Conservation (phyloP, 1,139 yeast species). For the Saccharomyces hybrid region DNA sequence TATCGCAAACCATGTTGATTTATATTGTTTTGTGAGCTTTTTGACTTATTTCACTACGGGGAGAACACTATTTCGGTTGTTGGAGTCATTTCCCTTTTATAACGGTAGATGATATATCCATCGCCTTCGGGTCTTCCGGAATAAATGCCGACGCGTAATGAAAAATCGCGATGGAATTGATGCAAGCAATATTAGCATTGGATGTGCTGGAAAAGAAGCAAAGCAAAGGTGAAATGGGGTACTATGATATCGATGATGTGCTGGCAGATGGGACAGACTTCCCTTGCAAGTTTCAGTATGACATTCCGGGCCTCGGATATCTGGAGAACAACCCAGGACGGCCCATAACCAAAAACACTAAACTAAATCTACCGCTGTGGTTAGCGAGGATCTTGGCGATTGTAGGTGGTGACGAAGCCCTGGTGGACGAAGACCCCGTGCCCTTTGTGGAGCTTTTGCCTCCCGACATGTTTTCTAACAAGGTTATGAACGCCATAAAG, state of each 20-base stretch:
- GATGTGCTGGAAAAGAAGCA: too few species aligned
- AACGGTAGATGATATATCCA: background rate
- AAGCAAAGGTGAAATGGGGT: slow-evolving; percentile 33
- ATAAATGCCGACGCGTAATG: slow-evolving; percentile 1
- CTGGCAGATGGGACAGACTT: slow-evolving; percentile 66
- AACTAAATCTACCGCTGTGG: slow-evolving; percentile 84
- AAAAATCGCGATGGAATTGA: background rate
- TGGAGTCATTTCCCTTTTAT: slow-evolving; percentile 1
- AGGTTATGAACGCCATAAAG: slow-evolving; percentile 74
- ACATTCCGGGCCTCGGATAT: slow-evolving; percentile 81
- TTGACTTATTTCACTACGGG: background rate
- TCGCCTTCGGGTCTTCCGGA: background rate
- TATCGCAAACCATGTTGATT: slow-evolving; percentile 6
- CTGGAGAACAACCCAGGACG: slow-evolving; percentile 77
- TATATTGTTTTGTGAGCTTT: background rate
- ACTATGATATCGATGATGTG: slow-evolving; percentile 83
- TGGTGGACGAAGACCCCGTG: slow-evolving; percentile 33
- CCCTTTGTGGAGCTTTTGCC: slow-evolving; percentile 62
- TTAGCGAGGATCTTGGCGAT: slow-evolving; percentile 71
- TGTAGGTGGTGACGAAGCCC: slow-evolving; percentile 33
- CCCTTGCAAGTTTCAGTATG: slow-evolving; percentile 70
- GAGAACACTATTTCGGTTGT: background rate
- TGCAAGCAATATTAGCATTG: background rate
- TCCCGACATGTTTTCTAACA: slow-evolving; percentile 58
- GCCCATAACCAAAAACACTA: slow-evolving; percentile 48